A percentile compares a stretch with the other conserved stretches of the same genome.
phyloP scores from a whole-genome alignment of 2,329 filamentous ascomycete genomes.

The Daldinia sp. region DNA sequence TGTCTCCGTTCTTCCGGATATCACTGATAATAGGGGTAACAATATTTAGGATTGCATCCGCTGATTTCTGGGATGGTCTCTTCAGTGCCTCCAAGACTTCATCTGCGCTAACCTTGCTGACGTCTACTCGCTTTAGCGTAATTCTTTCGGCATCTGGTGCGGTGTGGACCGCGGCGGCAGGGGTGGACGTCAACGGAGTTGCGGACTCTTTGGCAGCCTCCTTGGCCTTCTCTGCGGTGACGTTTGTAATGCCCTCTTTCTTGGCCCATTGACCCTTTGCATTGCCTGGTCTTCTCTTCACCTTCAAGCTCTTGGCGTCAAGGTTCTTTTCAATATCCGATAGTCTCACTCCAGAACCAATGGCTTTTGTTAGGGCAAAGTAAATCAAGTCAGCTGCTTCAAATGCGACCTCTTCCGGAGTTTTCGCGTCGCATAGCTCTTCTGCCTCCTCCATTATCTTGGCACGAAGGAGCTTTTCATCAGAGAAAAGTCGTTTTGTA shows the following conservation, averaged over 20 bases:
- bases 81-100: conserved; percentile 79
- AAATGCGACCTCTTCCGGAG: conserved; percentile 85
- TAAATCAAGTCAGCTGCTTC: conserved; percentile 96
- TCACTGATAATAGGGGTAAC: conserved; percentile 92
- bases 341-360: conserved; percentile 82
- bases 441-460: conserved; percentile 99
- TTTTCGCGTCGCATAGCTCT: conserved; percentile 87
- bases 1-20: conserved; percentile 83
- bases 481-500: conserved; percentile 90
- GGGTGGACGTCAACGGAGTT: conserved; percentile 47
- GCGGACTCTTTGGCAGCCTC: conserved; percentile 49
- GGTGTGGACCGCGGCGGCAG: conserved; percentile 53
- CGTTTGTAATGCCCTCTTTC: conserved; percentile 73
- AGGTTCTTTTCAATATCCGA: conserved; percentile 92
- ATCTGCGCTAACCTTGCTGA: conserved; percentile 67
- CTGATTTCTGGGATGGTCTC: conserved; percentile 91
- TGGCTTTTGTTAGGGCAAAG: conserved; percentile 91
- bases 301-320: conserved; percentile 93
- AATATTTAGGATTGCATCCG: conserved; percentile 91
- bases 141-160: conserved; percentile 63
- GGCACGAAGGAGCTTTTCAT: conserved; percentile 85
- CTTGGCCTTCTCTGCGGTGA: conserved; percentile 45
- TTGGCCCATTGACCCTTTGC: conserved; percentile 93
- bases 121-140: conserved; percentile 81
- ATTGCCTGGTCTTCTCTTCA: conserved; percentile 91